Conservation (phyloP, 352 stramenopile species). For the Pythium aphanidermatum region DNA sequence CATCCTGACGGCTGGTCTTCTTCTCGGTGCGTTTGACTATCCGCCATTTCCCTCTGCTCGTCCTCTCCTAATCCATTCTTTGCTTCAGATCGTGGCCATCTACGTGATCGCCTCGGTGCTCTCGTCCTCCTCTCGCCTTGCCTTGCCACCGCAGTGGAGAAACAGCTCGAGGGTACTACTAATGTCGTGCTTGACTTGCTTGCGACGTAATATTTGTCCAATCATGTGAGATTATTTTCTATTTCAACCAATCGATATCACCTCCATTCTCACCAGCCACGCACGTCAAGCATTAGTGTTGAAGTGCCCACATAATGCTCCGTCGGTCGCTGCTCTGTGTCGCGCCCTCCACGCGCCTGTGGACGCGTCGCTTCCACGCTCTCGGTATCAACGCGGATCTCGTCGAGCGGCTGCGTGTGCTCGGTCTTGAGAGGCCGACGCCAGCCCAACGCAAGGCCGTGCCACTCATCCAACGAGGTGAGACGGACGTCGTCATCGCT, state of each 20-base stretch:
- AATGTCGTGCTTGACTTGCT: too few relatives aligned
- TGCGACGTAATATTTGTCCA: conserved; percentile 17
- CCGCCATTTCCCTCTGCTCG: neutral
- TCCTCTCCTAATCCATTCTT: neutral
- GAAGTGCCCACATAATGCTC: conserved; percentile 7
- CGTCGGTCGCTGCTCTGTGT: neutral
- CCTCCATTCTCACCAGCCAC: conserved; percentile 5
- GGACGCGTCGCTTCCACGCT: conserved; percentile 41
- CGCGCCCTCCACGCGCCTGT: neutral
- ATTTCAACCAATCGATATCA: conserved; percentile 13
- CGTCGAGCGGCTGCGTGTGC: conserved; percentile 25
- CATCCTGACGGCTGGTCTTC: neutral
- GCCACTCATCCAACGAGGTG: conserved; percentile 35
- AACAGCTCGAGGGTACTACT: too few relatives aligned
- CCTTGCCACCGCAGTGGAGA: conserved; percentile 3
- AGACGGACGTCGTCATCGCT: conserved; percentile 87
- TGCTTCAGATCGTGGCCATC: conserved; percentile 5
- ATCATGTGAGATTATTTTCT: conserved; percentile 4
- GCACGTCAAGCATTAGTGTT: neutral
- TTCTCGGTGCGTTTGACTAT: neutral
- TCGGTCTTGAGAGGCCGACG: conserved; percentile 41
- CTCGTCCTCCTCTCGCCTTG: conserved; percentile 6
- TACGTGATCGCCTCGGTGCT: conserved; percentile 9
- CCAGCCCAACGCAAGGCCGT: conserved; percentile 49
- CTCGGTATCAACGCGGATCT: conserved; percentile 38